A percentile compares a stretch with the other conserved stretches of the same genome.
Evolutionary conservation across 805 yeast genomes (phyloP).

Genomic region (Cephaloascus fragrans): DNA sequence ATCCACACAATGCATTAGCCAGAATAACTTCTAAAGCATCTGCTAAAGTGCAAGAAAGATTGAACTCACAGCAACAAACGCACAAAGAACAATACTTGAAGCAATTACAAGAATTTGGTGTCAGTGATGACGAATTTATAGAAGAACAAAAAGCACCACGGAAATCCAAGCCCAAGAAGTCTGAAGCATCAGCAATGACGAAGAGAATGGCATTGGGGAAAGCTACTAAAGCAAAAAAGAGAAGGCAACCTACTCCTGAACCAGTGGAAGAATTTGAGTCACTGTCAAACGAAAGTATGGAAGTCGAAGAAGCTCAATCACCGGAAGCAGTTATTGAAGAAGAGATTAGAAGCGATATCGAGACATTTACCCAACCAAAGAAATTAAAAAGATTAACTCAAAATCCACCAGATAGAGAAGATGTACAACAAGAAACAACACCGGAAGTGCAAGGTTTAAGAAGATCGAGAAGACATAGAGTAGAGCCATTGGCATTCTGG

Average conservation of each 20-base stretch:
- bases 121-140: conserved; percentile 7
- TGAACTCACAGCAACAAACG: not conserved
- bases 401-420: conserved; percentile 4
- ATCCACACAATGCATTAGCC: conserved; percentile 2
- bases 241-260: conserved; percentile 1
- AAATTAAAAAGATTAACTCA: conserved; percentile 8
- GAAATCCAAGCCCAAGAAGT: not conserved
- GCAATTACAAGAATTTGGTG: conserved; percentile 5
- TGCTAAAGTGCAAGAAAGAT: not conserved
- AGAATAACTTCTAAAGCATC: conserved; percentile 3
- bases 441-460: conserved; percentile 28
- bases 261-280: conserved; percentile 7
- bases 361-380: conserved; percentile 5
- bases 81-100: conserved; percentile 1
- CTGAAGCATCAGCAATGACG: conserved; percentile 12
- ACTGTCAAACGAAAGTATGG: too few species aligned
- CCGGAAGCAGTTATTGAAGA: conserved; percentile 6
- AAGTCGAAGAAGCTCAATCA: too few species aligned
- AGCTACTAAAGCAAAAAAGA: conserved; percentile 3
- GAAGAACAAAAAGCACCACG: conserved; percentile 2
- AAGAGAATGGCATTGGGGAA: conserved; percentile 22
- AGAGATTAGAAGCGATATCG: conserved; percentile 10
- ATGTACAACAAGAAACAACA: not conserved
- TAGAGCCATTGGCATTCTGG: conserved; percentile 78
- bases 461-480: conserved; percentile 54